A percentile compares a stretch with the other conserved stretches of the same genome.
These are phyloP conservation scores for Globisporangium splendens DNA, from an alignment of 352 stramenopile genomes.

Conservation along the genomic window DNA sequence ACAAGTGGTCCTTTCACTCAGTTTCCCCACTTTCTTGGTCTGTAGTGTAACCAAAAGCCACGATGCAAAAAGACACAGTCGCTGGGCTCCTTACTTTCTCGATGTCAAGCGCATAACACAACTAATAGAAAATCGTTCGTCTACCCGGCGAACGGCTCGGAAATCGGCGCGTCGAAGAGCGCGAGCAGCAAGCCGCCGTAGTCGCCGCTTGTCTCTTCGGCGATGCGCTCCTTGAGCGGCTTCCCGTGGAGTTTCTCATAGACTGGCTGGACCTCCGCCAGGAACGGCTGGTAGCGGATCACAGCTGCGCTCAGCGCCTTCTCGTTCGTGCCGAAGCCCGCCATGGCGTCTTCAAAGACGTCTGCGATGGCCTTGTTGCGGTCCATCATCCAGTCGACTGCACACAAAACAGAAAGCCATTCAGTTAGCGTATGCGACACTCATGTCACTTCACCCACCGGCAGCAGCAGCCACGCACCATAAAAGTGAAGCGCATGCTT, in stretches of 20 bases:
- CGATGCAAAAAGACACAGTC: too few relatives aligned
- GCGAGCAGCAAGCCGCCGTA: slow-evolving; percentile 63
- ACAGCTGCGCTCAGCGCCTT: slow-evolving; percentile 53
- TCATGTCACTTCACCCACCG: not conserved
- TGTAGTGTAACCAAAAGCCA: too few relatives aligned
- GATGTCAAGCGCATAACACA: too few relatives aligned
- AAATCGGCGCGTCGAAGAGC: slow-evolving; percentile 39
- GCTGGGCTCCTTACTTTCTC: too few relatives aligned
- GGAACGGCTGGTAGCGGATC: slow-evolving; percentile 68
- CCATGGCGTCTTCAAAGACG: slow-evolving; percentile 63
- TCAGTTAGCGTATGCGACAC: slow-evolving; percentile 1
- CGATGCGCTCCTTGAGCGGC: slow-evolving; percentile 54
- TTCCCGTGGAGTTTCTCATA: slow-evolving; percentile 64
- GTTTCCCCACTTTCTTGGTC: too few relatives aligned
- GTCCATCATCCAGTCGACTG: slow-evolving; percentile 52
- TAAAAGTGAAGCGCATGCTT: slow-evolving; percentile 52
- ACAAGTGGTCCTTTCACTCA: too few relatives aligned
- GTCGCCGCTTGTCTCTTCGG: slow-evolving; percentile 46
- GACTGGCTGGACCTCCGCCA: slow-evolving; percentile 40
- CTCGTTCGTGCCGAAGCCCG: slow-evolving; percentile 66
- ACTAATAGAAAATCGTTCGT: not conserved
- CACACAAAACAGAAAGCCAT: slow-evolving; percentile 5
- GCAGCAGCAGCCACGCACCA: slow-evolving; percentile 16
- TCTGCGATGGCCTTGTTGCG: slow-evolving; percentile 59
- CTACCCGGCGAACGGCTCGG: slow-evolving; percentile 6